Percentiles rank a stretch among this genome's conserved stretches.
phyloP scores from a whole-genome alignment of 257 asterid species.

The Nicotiana tomentosiformis region DNA sequence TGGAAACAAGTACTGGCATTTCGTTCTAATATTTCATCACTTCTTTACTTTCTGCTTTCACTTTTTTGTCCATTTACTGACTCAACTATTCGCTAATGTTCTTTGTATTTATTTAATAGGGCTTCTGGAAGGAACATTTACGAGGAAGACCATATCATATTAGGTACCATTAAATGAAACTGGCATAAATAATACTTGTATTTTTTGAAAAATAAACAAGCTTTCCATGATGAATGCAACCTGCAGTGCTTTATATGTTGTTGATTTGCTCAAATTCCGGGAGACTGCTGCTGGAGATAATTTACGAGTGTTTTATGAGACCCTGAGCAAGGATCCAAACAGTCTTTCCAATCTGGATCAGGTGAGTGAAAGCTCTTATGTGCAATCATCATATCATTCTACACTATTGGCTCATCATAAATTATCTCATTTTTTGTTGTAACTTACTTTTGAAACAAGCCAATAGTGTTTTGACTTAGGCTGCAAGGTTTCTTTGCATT shows the following conservation, averaged over 20 bases:
- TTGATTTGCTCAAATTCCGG: slow-evolving; percentile 85
- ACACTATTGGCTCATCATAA: neutral
- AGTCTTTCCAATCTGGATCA: slow-evolving; percentile 98
- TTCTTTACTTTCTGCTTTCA: neutral
- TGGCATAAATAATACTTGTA: neutral
- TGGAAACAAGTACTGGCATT: slow-evolving; percentile 74
- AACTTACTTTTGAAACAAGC: neutral
- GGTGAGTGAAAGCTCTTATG: slow-evolving; percentile 38
- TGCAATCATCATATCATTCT: slow-evolving; percentile 2
- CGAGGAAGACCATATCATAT: slow-evolving; percentile 96
- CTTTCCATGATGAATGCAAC: slow-evolving; percentile 22
- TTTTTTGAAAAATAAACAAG: slow-evolving; percentile 3
- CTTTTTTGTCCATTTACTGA: neutral
- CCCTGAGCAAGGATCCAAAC: slow-evolving; percentile 98
- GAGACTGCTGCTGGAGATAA: slow-evolving; percentile 99
- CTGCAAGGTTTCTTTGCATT: neutral
- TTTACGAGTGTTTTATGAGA: slow-evolving; percentile 84
- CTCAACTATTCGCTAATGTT: neutral
- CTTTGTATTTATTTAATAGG: slow-evolving; percentile 47
- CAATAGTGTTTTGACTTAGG: neutral
- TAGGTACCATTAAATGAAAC: slow-evolving; percentile 37
- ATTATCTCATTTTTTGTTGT: neutral
- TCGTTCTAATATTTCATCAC: neutral
- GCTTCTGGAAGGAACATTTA: slow-evolving; percentile 98
- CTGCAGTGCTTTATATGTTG: slow-evolving; percentile 91